phyloP scores from a whole-genome alignment of 768 basidiomycete species.

The Termitomyces sp. region DNA sequence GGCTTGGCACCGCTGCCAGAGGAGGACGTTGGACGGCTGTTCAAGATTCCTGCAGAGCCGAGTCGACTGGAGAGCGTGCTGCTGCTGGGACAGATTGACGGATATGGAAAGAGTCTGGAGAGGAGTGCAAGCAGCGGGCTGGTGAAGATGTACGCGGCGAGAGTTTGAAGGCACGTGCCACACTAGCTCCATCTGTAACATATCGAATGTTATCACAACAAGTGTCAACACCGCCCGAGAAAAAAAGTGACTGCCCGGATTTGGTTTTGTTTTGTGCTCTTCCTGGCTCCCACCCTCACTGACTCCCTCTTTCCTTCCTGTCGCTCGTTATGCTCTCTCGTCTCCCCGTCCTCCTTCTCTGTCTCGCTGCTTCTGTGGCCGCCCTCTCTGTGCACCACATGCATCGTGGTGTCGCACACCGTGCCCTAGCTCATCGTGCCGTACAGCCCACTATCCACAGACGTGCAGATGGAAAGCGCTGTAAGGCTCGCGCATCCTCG shows the following conservation, averaged over 20 bases:
- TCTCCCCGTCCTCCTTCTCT: constrained; percentile 15
- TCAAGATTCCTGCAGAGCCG: constrained; percentile 87
- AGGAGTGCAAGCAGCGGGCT: constrained; percentile 57
- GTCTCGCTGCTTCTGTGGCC: constrained; percentile 30
- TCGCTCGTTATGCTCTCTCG: constrained; percentile 15
- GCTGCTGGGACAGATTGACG: constrained; percentile 84
- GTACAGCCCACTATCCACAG: constrained; percentile 19
- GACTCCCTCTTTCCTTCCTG: background rate
- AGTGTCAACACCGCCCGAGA: constrained; percentile 5
- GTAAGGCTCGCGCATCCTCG: constrained; percentile 29
- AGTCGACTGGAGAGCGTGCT: constrained; percentile 85
- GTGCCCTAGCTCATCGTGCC: constrained; percentile 27
- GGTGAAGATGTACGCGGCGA: constrained; percentile 83
- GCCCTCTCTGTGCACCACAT: constrained; percentile 38
- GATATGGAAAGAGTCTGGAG: constrained; percentile 73
- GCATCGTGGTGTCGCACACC: constrained; percentile 40
- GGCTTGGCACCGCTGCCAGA: constrained; percentile 85
- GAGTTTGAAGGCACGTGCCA: constrained; percentile 19
- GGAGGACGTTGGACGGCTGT: constrained; percentile 78
- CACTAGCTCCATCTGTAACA: background rate
- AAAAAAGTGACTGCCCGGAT: background rate
- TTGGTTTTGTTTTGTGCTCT: background rate
- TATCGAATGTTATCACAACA: constrained; percentile 2
- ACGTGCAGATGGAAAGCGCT: constrained; percentile 30
- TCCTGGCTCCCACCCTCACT: background rate